Evolutionary conservation across 345 rosid species (phyloP), one percentile per base, ranked within the genome.

Genomic region (Stellera chamaejasme): DNA sequence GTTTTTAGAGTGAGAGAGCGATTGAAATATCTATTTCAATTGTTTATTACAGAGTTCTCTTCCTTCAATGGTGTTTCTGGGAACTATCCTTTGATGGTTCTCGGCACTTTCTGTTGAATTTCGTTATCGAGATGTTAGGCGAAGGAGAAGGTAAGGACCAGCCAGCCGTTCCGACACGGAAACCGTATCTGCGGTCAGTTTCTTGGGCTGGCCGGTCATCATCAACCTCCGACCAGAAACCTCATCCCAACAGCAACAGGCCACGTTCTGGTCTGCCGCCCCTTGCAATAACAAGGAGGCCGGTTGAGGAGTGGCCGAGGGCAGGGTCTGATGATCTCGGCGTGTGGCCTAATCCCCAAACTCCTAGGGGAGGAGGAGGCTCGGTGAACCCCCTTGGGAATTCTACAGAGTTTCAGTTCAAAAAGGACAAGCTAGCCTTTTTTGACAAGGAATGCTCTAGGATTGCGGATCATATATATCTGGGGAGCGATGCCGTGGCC

Each of bases 251-350:
- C 61, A 70, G 74, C 58, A 32, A 32, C 23, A 79, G 75, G 67
- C 79, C 67, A 7, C 64, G 87, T 71, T 52, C 78, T 9, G 72
- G 69, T 59, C 71, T 80, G 71, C 87, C 91, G 28, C 91, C 91
- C 9, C 85, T 84, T 27, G 65, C 76, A 11, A 79, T 84, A 13
- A 27, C 76, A 10, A 74, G 80, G 48, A 57, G 65, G 55, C 78
- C 77, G 11, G 75, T 65, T 25, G 85, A 79, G 75, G 85, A 84
- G 65, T 84, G 91, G 91, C 91, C 91, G 13, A 68, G 61, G 49
- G 82, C 91, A 3, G 83, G 91, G 28, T 74, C 85, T 13, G 91
- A 84, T 68, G 91, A 84, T 69, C 81, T 84, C 19, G 91, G 91
- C 8, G 85, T 81, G 48, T 84, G 91, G 91, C 91, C 87, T 45